A percentile compares a stretch with the other conserved stretches of the same genome.
phyloP scores from a whole-genome alignment of 2,329 filamentous ascomycete genomes.

The Penicillium glabrum region DNA sequence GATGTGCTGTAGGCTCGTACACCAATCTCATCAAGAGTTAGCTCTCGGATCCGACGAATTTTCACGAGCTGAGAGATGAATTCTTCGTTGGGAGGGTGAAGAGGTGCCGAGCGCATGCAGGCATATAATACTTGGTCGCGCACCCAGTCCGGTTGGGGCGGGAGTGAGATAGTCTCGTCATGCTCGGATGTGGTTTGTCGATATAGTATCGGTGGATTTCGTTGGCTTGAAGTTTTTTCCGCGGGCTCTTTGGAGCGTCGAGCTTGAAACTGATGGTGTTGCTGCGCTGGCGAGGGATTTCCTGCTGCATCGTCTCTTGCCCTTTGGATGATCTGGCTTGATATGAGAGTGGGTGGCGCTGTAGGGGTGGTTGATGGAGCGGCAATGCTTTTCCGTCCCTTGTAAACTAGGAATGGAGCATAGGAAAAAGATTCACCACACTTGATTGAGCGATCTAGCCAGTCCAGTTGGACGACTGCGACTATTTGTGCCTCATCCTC shows the following conservation, averaged over 20 bases:
- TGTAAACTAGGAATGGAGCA: slow-evolving; percentile 53
- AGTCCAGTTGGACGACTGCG: slow-evolving; percentile 54
- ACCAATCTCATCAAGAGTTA: slow-evolving; percentile 75
- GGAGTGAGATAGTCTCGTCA: slow-evolving; percentile 59
- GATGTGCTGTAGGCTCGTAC: slow-evolving; percentile 83
- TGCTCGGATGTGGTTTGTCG: slow-evolving; percentile 77
- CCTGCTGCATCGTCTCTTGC: slow-evolving; percentile 51
- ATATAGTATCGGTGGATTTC: slow-evolving; percentile 50
- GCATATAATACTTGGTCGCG: slow-evolving; percentile 66
- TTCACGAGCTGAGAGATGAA: slow-evolving; percentile 76
- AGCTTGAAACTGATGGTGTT: slow-evolving; percentile 10
- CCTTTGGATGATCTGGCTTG: slow-evolving; percentile 50
- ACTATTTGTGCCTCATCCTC: slow-evolving; percentile 33
- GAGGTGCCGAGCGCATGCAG: slow-evolving; percentile 74
- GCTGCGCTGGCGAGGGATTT: slow-evolving; percentile 9
- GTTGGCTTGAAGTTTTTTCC: slow-evolving; percentile 22
- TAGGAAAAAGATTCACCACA: slow-evolving; percentile 46
- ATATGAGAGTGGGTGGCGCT: not conserved
- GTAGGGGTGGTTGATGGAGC: slow-evolving; percentile 21
- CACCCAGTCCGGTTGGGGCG: slow-evolving; percentile 69
- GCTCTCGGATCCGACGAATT: slow-evolving; percentile 68
- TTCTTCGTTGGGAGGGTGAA: slow-evolving; percentile 66
- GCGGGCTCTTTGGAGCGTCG: slow-evolving; percentile 25
- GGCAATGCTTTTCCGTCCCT: slow-evolving; percentile 43
- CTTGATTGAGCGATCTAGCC: slow-evolving; percentile 52